Percentiles rank a stretch among this genome's conserved stretches.
phyloP scores from a whole-genome alignment of 345 rosid genomes.

The Eucalyptus guilfoylei region DNA sequence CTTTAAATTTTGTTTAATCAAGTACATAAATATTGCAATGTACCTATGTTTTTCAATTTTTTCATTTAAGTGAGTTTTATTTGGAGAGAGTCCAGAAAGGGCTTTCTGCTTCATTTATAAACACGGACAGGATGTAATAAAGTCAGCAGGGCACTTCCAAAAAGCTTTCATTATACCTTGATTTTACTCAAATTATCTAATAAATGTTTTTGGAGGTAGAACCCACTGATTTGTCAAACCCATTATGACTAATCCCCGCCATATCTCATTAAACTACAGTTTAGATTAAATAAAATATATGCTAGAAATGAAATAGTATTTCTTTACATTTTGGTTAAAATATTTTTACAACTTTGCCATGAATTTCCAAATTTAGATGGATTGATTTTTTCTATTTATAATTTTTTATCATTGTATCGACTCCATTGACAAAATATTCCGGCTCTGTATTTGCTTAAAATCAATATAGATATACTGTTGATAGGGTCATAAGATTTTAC shows the following conservation, averaged over 20 bases:
- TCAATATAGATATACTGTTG: background rate
- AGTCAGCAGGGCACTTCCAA: background rate
- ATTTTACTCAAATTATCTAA: background rate
- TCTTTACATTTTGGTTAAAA: background rate
- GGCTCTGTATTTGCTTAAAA: background rate
- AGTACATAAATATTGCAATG: background rate
- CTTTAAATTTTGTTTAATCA: background rate
- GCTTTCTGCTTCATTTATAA: background rate
- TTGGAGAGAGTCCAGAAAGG: background rate
- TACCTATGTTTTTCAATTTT: background rate
- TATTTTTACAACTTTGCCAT: background rate
- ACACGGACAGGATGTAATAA: background rate
- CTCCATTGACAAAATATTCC: background rate
- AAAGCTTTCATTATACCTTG: background rate
- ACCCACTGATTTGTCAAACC: background rate
- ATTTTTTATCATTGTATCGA: slow-evolving; percentile 6
- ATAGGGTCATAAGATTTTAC: background rate
- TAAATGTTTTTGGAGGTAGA: background rate
- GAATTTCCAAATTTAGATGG: background rate
- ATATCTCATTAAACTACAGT: background rate
- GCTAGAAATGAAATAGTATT: background rate
- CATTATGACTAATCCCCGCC: background rate
- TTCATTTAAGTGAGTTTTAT: background rate
- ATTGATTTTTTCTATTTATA: background rate
- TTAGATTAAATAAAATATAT: background rate